Conservation (phyloP, 2,329 filamentous ascomycete genomes). For the Colletotrichum cereale region DNA sequence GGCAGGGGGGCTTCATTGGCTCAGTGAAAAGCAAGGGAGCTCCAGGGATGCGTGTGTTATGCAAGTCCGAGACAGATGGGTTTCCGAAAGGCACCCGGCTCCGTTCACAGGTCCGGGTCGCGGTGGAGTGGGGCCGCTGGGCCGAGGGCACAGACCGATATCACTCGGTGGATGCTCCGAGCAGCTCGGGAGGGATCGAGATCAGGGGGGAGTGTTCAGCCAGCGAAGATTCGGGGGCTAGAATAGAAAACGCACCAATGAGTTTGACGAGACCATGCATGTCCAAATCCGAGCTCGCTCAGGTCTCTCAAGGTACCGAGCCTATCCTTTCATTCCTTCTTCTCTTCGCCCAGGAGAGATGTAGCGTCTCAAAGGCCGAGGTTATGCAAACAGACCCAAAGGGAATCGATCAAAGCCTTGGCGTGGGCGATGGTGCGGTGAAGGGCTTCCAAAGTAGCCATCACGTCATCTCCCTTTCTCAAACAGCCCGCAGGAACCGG, state of each 20-base stretch:
- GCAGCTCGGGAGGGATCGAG: background rate
- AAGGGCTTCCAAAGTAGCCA: constrained; percentile 10
- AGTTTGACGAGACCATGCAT: background rate
- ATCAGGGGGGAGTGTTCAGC: background rate
- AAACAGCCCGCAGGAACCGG: background rate
- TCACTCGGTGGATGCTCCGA: background rate
- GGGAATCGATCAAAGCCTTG: background rate
- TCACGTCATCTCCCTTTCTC: constrained; percentile 23
- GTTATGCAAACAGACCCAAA: constrained; percentile 26
- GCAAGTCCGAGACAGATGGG: background rate
- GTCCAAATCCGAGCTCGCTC: background rate
- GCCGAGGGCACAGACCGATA: background rate
- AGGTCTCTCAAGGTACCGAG: background rate
- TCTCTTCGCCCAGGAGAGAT: background rate
- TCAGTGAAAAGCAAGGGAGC: background rate
- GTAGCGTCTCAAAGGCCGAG: constrained; percentile 3
- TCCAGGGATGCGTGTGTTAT: background rate
- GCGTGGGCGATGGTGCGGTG: constrained; percentile 5
- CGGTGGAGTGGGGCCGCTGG: background rate
- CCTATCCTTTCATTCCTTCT: background rate
- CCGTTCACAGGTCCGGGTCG: background rate
- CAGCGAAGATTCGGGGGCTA: background rate
- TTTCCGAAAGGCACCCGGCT: background rate
- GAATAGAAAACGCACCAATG: background rate
- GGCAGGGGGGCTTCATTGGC: background rate